Conservation (phyloP, 805 yeast species). For the Soucietia sequanensis region DNA sequence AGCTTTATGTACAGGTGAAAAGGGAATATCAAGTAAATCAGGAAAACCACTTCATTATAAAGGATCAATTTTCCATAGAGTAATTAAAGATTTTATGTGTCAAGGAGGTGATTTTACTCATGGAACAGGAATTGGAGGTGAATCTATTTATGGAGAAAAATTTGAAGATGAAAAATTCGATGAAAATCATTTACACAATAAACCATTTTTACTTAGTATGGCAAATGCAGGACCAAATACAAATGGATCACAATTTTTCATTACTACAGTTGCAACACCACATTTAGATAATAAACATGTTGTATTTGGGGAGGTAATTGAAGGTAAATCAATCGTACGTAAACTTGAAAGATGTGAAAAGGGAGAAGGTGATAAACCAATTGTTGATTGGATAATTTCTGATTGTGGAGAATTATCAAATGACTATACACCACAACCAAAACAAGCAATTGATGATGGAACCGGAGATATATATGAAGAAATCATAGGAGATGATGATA, state of each 20-base stretch:
- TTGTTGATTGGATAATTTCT: conserved; percentile 62
- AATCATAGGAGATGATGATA: conserved; percentile 68
- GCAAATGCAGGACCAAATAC: conserved; percentile 96
- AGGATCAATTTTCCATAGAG: conserved; percentile 89
- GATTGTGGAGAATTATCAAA: conserved; percentile 77
- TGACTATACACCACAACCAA: conserved; percentile 52
- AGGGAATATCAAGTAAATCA: conserved; percentile 52
- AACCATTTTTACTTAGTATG: conserved; percentile 90
- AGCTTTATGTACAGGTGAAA: conserved; percentile 86
- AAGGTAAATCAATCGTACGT: conserved; percentile 79
- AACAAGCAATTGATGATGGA: conserved; percentile 60
- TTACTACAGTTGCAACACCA: conserved; percentile 90
- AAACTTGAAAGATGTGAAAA: conserved; percentile 71
- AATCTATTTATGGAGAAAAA: conserved; percentile 45
- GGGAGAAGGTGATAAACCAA: conserved; percentile 68
- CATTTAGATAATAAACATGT: conserved; percentile 96
- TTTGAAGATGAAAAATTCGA: conserved; percentile 90
- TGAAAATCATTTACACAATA: conserved; percentile 56
- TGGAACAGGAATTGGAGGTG: conserved; percentile 44
- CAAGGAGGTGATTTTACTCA: conserved; percentile 83
- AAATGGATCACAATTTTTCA: conserved; percentile 93
- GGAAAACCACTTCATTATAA: conserved; percentile 75
- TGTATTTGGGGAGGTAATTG: conserved; percentile 86
- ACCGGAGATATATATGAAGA: conserved; percentile 85
- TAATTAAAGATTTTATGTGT: conserved; percentile 85